Evolutionary conservation across 768 basidiomycete genomes (phyloP).

Genomic region (Panaeolus cyanescens): DNA sequence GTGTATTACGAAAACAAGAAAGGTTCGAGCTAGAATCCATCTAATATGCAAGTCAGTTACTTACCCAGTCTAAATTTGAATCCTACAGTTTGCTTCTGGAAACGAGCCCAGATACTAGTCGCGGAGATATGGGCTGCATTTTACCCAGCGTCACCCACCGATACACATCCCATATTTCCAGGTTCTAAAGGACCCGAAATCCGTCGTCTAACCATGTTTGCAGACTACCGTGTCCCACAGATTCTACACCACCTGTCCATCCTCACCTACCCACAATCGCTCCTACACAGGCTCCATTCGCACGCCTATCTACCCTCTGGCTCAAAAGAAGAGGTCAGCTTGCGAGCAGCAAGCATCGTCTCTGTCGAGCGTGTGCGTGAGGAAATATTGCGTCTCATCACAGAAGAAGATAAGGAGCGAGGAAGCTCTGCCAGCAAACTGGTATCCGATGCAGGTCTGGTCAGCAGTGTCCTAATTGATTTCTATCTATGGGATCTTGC

Average conservation of each 20-base stretch:
- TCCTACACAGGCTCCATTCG: slow-evolving; percentile 51
- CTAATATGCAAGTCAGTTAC: slow-evolving; percentile 9
- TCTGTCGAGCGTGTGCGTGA: slow-evolving; percentile 75
- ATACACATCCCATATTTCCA: slow-evolving; percentile 75
- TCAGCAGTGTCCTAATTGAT: slow-evolving; percentile 84
- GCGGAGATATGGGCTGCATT: slow-evolving; percentile 94
- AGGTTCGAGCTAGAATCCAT: slow-evolving; percentile 37
- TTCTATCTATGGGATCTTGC: slow-evolving; percentile 92
- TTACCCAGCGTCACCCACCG: slow-evolving; percentile 53
- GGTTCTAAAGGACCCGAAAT: slow-evolving; percentile 56
- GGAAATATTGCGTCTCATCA: slow-evolving; percentile 49
- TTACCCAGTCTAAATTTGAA: not conserved
- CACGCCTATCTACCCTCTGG: slow-evolving; percentile 53
- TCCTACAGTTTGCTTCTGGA: slow-evolving; percentile 76
- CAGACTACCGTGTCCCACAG: slow-evolving; percentile 91
- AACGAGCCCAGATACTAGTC: slow-evolving; percentile 88
- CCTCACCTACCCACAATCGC: slow-evolving; percentile 65
- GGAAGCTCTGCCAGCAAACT: slow-evolving; percentile 17
- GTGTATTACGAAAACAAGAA: slow-evolving; percentile 53
- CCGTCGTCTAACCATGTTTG: slow-evolving; percentile 86
- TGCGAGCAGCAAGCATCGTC: slow-evolving; percentile 79
- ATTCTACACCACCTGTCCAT: slow-evolving; percentile 84
- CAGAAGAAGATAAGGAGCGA: slow-evolving; percentile 21
- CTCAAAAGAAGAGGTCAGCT: slow-evolving; percentile 70
- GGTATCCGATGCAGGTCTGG: slow-evolving; percentile 26